Conservation (phyloP, 768 basidiomycete genomes). For the Galerina marginata region DNA sequence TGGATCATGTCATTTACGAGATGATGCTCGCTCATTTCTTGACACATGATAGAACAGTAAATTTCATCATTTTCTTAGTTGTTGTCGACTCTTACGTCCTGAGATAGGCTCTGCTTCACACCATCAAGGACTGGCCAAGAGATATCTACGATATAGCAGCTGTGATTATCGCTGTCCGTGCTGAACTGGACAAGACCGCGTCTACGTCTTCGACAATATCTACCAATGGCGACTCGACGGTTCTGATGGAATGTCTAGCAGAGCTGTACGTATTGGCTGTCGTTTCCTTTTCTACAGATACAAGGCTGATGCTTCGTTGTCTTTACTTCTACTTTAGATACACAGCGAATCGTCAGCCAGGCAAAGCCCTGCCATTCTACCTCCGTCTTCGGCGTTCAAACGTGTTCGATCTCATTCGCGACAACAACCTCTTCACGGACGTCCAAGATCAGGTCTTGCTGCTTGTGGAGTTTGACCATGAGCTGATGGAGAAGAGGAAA, state of each 20-base stretch:
- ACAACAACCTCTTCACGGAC: constrained; percentile 92
- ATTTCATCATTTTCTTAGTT: constrained; percentile 14
- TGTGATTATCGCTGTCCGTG: constrained; percentile 88
- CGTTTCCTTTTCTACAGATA: not conserved
- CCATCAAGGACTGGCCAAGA: constrained; percentile 87
- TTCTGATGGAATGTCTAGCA: constrained; percentile 94
- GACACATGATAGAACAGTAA: constrained; percentile 73
- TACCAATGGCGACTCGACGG: constrained; percentile 50
- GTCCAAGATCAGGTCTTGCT: constrained; percentile 93
- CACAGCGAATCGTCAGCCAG: constrained; percentile 87
- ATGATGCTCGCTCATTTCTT: constrained; percentile 92
- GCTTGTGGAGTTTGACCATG: constrained; percentile 94
- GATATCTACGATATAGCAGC: constrained; percentile 89
- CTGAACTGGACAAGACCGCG: constrained; percentile 71
- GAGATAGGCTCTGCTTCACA: constrained; percentile 70
- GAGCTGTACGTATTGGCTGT: constrained; percentile 66
- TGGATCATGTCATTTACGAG: constrained; percentile 89
- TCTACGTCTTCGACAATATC: constrained; percentile 53
- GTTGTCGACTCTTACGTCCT: not conserved
- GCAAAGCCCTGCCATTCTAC: constrained; percentile 91
- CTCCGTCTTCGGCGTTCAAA: constrained; percentile 84
- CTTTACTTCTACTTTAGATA: constrained; percentile 55
- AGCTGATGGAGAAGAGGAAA: constrained; percentile 69
- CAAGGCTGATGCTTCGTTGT: not conserved
- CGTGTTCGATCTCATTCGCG: constrained; percentile 93